phyloP scores from a whole-genome alignment of 345 rosid species.

The Hirschfeldia incana region DNA sequence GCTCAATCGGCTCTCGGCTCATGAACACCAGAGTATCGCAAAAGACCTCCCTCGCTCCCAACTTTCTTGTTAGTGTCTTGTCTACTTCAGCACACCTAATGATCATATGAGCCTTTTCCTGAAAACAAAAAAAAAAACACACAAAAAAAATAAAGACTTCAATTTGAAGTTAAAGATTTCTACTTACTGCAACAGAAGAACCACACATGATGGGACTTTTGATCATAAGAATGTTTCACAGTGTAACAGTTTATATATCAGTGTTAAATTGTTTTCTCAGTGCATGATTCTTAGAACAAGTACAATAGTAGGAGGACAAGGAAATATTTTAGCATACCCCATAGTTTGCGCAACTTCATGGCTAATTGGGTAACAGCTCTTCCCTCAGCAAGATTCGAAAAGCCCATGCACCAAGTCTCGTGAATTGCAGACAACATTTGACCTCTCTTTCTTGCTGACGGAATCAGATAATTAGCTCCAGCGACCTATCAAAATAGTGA shows the following conservation, averaged over 20 bases:
- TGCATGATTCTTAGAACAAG: background rate
- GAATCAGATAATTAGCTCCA: slow-evolving; percentile 60
- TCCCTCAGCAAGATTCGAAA: slow-evolving; percentile 61
- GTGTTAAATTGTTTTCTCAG: background rate
- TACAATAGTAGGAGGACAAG: background rate
- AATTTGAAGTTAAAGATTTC: background rate
- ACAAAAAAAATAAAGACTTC: background rate
- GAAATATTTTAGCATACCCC: slow-evolving; percentile 60
- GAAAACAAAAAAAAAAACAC: background rate
- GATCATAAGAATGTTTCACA: background rate
- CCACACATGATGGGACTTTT: background rate
- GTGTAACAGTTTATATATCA: background rate
- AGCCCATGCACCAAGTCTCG: slow-evolving; percentile 66
- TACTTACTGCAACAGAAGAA: background rate
- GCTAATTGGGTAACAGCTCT: slow-evolving; percentile 69
- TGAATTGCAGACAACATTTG: slow-evolving; percentile 71
- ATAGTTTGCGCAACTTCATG: slow-evolving; percentile 62
- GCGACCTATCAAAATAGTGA: no score
- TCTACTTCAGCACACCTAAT: slow-evolving; percentile 14
- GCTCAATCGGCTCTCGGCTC: background rate
- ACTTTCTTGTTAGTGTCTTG: slow-evolving; percentile 6
- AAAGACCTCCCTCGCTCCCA: background rate
- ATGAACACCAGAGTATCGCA: background rate
- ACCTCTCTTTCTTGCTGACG: slow-evolving; percentile 54
- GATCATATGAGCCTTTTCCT: slow-evolving; percentile 25